Base-by-base conservation (phyloP, 805 yeast genomes). In the Candida fluviatilis region DNA sequence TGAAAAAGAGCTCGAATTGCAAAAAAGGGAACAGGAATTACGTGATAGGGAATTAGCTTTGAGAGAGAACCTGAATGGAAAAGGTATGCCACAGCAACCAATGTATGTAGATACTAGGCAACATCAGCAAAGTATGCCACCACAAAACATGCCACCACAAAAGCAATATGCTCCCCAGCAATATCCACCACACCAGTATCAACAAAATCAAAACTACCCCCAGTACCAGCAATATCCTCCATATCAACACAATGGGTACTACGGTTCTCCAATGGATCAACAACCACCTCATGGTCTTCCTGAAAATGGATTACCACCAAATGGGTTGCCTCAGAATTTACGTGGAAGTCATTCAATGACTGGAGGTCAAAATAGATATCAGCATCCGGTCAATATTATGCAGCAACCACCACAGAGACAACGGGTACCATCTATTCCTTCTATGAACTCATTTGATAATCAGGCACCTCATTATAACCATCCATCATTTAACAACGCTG, bases 281-380 rank as follows among this genome's bases (percentile, higher is more conserved):
- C 49, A 46, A 13, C 64, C 58, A 4, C 64, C 59, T 4, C 61
- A 60, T 27, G 65, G 64, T 6, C 49, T 57, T 32, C 62, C 64
- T 13, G 36, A 55, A 10, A 54, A 54, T 29, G 69, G 64, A 2
- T 39, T 51, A 37, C 54, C 59, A 2, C 48, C 41, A 7, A 50
- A 51, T 38, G 45, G 49, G 26, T 49, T 55, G 29, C 58, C 64
- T 6, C 48, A 59, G 10, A 51, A 52, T 27, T 50, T 54, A 32
- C 50, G 61, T 40, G 42, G 49, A 7, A 26, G 25, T 18, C 47
- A 42, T 31, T 44, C 52, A 18, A 50, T 48, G 44, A 42, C 39
- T 5, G 43, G 51, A 11, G 31, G 30, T 18, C 15, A 19, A 15
- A 45, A 42, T 18, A 37, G 51, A 10, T 51, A 46, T 36, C 42